Evolutionary conservation across 1,284 basidiomycete species (phyloP).

Genomic region (Entoloma clypeatum): DNA sequence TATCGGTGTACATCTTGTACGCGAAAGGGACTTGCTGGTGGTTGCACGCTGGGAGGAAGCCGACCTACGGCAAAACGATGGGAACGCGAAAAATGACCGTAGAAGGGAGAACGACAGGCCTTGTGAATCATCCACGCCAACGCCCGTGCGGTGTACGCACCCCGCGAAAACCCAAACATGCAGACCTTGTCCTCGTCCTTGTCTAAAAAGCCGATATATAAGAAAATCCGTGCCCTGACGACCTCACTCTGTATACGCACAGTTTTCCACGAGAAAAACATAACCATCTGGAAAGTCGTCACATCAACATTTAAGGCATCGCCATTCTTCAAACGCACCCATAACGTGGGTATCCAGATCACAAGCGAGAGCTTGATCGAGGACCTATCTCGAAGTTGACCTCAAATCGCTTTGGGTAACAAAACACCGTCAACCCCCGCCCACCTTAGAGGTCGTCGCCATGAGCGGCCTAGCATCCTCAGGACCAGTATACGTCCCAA

Average conservation of each 20-base stretch:
- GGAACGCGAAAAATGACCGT: constrained; percentile 4
- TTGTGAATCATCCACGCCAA: neutral
- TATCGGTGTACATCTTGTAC: no score
- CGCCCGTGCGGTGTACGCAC: constrained; percentile 6
- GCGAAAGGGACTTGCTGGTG: no score
- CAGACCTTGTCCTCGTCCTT: constrained; percentile 7
- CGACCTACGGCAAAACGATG: constrained; percentile 3
- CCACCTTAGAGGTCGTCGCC: constrained; percentile 31
- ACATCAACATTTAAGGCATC: neutral
- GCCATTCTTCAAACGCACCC: constrained; percentile 40
- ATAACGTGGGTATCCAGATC: constrained; percentile 54
- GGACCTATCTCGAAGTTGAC: constrained; percentile 26
- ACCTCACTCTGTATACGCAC: no score
- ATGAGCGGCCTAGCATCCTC: constrained; percentile 37
- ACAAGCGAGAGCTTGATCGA: constrained; percentile 51
- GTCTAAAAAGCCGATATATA: constrained; percentile 2
- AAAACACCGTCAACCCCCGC: neutral
- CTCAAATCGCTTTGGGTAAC: neutral
- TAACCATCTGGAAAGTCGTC: constrained; percentile 52
- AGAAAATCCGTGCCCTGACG: no score
- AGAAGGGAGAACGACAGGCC: neutral
- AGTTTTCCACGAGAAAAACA: constrained; percentile 63
- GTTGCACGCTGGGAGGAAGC: no score
- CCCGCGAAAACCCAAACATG: constrained; percentile 4
- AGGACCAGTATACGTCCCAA: constrained; percentile 35